Percentiles rank a stretch among this genome's conserved stretches.
Evolutionary conservation across 257 asterid genomes (phyloP).

Genomic region (Verbena officinalis): DNA sequence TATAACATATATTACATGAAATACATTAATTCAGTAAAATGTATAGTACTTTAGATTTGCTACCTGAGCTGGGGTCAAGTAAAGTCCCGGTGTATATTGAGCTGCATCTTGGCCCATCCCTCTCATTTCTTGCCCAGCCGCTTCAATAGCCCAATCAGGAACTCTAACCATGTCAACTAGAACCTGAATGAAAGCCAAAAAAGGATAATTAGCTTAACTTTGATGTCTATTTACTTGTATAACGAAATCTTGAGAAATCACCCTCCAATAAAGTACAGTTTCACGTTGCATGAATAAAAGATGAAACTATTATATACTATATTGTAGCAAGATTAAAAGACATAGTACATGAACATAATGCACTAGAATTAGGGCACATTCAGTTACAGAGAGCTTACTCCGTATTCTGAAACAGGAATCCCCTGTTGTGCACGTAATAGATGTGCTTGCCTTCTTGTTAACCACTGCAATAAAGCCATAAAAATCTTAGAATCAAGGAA

Average conservation of each 20-base stretch:
- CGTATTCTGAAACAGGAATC: conserved; percentile 91
- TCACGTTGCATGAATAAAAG: background rate
- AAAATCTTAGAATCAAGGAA: background rate
- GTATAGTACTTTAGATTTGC: background rate
- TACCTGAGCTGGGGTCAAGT: conserved; percentile 95
- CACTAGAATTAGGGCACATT: conserved; percentile 13
- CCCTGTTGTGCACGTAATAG: conserved; percentile 91
- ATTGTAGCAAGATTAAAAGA: conserved; percentile 4
- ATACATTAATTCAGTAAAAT: background rate
- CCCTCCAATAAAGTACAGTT: background rate
- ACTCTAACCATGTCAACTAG: conserved; percentile 93
- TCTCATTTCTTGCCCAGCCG: conserved; percentile 97
- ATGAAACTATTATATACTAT: background rate
- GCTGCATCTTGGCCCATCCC: conserved; percentile 95
- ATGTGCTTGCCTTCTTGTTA: conserved; percentile 86
- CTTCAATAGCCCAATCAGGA: conserved; percentile 98
- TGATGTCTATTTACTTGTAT: background rate
- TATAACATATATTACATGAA: background rate
- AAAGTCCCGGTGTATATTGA: conserved; percentile 85
- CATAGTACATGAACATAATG: conserved; percentile 6
- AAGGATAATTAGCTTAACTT: background rate
- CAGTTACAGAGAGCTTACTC: conserved; percentile 56
- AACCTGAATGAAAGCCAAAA: conserved; percentile 46
- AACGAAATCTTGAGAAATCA: background rate
- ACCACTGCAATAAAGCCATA: conserved; percentile 60